Conservation (phyloP, 208 protist genomes). For the Phytomonas serpens region DNA sequence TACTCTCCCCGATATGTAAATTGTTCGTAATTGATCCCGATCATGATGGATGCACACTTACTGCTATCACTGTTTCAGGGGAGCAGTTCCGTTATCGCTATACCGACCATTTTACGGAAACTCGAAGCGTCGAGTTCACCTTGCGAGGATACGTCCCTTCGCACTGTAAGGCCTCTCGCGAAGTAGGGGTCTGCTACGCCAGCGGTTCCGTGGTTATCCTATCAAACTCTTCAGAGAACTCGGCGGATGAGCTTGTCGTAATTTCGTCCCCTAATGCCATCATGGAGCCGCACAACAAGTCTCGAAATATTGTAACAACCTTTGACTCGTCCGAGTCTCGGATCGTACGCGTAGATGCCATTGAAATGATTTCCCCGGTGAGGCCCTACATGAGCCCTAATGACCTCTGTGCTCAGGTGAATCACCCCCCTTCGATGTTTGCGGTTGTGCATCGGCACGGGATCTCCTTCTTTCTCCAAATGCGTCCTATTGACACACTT, state of each 20-base stretch:
- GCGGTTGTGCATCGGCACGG: slow-evolving; percentile 73
- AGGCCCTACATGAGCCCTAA: slow-evolving; percentile 26
- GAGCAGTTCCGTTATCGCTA: slow-evolving; percentile 83
- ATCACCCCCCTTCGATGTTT: slow-evolving; percentile 39
- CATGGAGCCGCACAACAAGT: slow-evolving; percentile 54
- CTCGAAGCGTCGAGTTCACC: slow-evolving; percentile 30
- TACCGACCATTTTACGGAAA: slow-evolving; percentile 28
- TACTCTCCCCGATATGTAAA: slow-evolving; percentile 23
- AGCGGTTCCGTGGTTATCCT: slow-evolving; percentile 35
- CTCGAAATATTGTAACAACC: slow-evolving; percentile 52
- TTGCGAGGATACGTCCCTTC: slow-evolving; percentile 48
- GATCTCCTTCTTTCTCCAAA: slow-evolving; percentile 63
- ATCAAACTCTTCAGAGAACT: slow-evolving; percentile 28
- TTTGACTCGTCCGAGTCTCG: slow-evolving; percentile 41
- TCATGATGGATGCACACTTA: slow-evolving; percentile 57
- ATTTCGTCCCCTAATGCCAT: slow-evolving; percentile 47
- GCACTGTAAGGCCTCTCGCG: slow-evolving; percentile 27
- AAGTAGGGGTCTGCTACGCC: slow-evolving; percentile 67
- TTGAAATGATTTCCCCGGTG: slow-evolving; percentile 35
- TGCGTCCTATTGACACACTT: slow-evolving; percentile 79
- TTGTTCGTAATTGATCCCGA: slow-evolving; percentile 67
- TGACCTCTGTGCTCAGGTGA: slow-evolving; percentile 70
- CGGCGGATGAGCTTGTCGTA: slow-evolving; percentile 40
- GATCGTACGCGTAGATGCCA: slow-evolving; percentile 72
- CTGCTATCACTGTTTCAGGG: slow-evolving; percentile 58